Base-by-base conservation (phyloP, 1,284 basidiomycete species). In the Heterobasidion annosum region DNA sequence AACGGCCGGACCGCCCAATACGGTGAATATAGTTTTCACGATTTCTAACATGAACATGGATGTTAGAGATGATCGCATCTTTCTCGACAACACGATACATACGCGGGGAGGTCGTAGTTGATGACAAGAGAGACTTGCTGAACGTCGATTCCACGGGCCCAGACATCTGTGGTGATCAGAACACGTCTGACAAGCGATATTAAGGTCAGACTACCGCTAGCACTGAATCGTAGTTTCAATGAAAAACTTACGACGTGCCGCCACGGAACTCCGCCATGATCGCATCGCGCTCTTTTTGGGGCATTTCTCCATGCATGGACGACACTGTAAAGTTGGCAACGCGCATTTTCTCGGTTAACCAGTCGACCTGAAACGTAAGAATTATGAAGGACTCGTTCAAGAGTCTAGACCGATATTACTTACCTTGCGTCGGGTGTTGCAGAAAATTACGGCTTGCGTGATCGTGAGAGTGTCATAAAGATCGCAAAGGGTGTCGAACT, bases 401-500 rank as follows among this genome's bases (percentile, higher is more conserved):
- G 25, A 25, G 4, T 25, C 25, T 4, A 5, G 5, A 25, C 3
- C 25, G 5, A 5, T 25, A 25, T 25, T 25, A 61, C 75, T 37
- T 53, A 87, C 90, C 86, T 99, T 99, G 74, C 96, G 81, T 63
- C 93, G 81, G 5, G 96, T 99, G 76, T 99, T 99, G 76, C 97
- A 99, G 78, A 99, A 99, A 67, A 99, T 98, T 69, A 99, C 96
- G 33, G 97, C 96, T 78, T 99, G 97, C 0, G 97, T 99, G 71
- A 99, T 99, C 34, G 97, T 98, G 52, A 99, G 82, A 16, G 96
- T 98, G 71, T 99, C 97, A 74, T 99, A 99, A 53, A 96, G 73
- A 72, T 99, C 97, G 71, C 94, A 98, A 18, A 99, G 79, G 0
- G 96, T 99, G 73, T 99, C 97, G 65, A 98, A 96, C 70, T 99